Percentiles rank a stretch among this genome's conserved stretches.
phyloP scores from a whole-genome alignment of 2,329 filamentous ascomycete genomes.

The Metarhizium album region DNA sequence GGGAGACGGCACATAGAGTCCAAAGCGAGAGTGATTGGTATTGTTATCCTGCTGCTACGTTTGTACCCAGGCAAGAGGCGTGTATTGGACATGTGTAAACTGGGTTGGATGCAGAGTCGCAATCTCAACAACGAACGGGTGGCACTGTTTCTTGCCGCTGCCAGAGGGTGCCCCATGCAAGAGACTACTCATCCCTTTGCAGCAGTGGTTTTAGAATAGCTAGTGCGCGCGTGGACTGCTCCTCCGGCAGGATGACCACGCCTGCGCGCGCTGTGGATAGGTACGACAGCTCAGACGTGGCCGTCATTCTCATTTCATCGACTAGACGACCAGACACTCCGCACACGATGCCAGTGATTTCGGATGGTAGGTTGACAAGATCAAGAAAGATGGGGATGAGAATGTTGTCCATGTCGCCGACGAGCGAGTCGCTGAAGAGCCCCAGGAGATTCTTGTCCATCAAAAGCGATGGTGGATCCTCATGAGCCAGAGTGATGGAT shows the following conservation, averaged over 20 bases:
- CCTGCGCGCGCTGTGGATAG: constrained; percentile 81
- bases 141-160: not conserved
- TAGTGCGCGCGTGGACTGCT: constrained; percentile 64
- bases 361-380: constrained; percentile 66
- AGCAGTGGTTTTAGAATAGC: constrained; percentile 51
- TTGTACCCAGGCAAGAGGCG: not conserved
- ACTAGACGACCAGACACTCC: constrained; percentile 79
- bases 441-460: constrained; percentile 57
- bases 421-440: constrained; percentile 60
- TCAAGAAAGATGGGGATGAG: constrained; percentile 84
- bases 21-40: not conserved
- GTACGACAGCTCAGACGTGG: constrained; percentile 72
- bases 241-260: constrained; percentile 72
- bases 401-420: constrained; percentile 62
- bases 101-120: not conserved
- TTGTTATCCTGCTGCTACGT: not conserved
- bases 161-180: not conserved
- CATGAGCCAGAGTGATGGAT: constrained; percentile 61
- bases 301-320: constrained; percentile 50
- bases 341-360: constrained; percentile 90
- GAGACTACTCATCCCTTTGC: constrained; percentile 19
- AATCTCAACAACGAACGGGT: not conserved
- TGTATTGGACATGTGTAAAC: not conserved
- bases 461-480: constrained; percentile 63
- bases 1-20: not conserved